Evolutionary conservation across 164 flowering plant genomes (phyloP).

Genomic region (Macadamia tetraphylla): DNA sequence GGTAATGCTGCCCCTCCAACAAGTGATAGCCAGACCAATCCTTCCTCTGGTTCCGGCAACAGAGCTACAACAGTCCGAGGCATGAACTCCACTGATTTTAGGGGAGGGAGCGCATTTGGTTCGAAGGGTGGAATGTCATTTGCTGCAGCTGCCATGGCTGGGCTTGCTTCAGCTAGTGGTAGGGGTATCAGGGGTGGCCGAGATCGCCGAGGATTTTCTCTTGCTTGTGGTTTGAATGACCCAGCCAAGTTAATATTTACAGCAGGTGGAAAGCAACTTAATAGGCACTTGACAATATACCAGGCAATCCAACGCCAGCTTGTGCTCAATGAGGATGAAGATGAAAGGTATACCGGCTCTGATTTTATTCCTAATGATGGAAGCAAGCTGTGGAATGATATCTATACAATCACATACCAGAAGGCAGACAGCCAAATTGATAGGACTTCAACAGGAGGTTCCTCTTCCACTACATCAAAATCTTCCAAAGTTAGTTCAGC

Average conservation of each 20-base stretch:
- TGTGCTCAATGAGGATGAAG: conserved; percentile 84
- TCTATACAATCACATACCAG: conserved; percentile 84
- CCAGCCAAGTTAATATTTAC: conserved; percentile 72
- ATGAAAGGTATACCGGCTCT: conserved; percentile 55
- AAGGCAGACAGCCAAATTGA: conserved; percentile 69
- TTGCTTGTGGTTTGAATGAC: conserved; percentile 49
- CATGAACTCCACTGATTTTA: conserved; percentile 50
- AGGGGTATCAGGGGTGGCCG: conserved; percentile 75
- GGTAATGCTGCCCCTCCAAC: conserved; percentile 37
- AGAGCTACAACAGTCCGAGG: conserved; percentile 47
- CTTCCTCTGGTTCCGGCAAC: conserved; percentile 69
- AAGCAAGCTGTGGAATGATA: conserved; percentile 76
- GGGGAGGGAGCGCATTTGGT: conserved; percentile 55
- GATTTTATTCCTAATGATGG: conserved; percentile 83
- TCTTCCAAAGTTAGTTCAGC: conserved; percentile 46
- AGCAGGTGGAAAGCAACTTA: conserved; percentile 87
- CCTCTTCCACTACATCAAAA: conserved; percentile 46
- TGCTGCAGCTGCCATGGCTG: conserved; percentile 99
- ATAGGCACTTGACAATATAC: conserved; percentile 77
- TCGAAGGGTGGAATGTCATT: conserved; percentile 92
- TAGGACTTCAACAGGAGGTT: conserved; percentile 38
- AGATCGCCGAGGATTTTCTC: conserved; percentile 70
- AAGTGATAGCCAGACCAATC: conserved; percentile 53
- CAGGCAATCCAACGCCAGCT: conserved; percentile 94
- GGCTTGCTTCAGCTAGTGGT: conserved; percentile 71